Conservation (phyloP, 1,284 basidiomycete genomes). For the Moesziomyces sp. region DNA sequence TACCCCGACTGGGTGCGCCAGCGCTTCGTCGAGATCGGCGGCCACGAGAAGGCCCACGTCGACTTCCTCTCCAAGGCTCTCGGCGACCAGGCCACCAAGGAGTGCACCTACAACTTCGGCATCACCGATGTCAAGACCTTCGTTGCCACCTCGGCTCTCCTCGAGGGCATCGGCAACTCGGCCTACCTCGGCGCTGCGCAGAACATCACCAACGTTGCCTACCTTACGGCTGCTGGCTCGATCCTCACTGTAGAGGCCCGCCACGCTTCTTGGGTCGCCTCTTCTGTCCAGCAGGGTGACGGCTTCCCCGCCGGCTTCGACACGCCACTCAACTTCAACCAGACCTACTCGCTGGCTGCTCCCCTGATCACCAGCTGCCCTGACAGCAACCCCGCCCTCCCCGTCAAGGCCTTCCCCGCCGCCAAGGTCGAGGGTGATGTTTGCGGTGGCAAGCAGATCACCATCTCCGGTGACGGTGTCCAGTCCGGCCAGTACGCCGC, state of each 20-base stretch:
- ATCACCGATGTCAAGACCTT: conserved; percentile 69
- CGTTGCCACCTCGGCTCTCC: conserved; percentile 71
- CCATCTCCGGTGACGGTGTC: conserved; percentile 65
- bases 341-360: conserved; percentile 69
- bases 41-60: conserved; percentile 74
- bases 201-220: conserved; percentile 68
- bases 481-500: conserved; percentile 67
- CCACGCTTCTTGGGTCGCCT: conserved; percentile 53
- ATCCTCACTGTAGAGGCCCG: conserved; percentile 59
- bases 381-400: conserved; percentile 70
- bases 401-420: conserved; percentile 70
- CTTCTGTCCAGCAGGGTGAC: conserved; percentile 48
- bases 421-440: conserved; percentile 60
- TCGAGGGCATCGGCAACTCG: conserved; percentile 73
- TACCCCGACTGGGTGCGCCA: conserved; percentile 72
- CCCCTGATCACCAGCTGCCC: conserved; percentile 72
- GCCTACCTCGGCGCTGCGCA: conserved; percentile 74
- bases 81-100: conserved; percentile 71
- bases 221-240: conserved; percentile 52
- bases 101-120: conserved; percentile 75
- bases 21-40: conserved; percentile 65
- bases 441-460: conserved; percentile 58
- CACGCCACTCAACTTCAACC: conserved; percentile 71
- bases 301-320: conserved; percentile 66
- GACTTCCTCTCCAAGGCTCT: conserved; percentile 72